These are phyloP conservation scores for Phyllosticta citriasiana DNA, from an alignment of 2,329 filamentous ascomycete species.

Conservation along the genomic window DNA sequence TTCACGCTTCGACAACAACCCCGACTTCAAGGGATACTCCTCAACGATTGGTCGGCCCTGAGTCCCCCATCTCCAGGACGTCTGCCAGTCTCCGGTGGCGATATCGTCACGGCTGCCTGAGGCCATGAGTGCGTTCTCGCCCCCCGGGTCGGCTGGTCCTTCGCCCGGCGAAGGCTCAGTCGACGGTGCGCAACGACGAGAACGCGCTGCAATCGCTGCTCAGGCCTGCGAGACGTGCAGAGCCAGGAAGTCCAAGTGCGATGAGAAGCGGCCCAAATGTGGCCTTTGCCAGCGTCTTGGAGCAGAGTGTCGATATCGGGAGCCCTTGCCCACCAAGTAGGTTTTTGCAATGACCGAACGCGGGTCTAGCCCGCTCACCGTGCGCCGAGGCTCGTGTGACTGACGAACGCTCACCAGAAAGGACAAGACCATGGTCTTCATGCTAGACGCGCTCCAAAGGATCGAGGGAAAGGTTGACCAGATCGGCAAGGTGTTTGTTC, in stretches of 20 bases:
- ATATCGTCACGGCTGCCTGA: neutral
- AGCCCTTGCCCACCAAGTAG: constrained; percentile 12
- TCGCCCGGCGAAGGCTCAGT: neutral
- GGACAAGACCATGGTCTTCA: constrained; percentile 12
- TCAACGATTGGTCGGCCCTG: neutral
- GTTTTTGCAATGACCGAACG: neutral
- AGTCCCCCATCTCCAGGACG: neutral
- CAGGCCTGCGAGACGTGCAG: constrained; percentile 13
- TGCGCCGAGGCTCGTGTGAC: neutral
- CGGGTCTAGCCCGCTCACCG: neutral
- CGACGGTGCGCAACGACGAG: constrained; percentile 5
- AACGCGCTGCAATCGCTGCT: constrained; percentile 12
- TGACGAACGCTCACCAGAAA: constrained; percentile 6
- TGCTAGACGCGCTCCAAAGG: constrained; percentile 7
- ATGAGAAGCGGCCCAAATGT: constrained; percentile 12
- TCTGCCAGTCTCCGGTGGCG: neutral
- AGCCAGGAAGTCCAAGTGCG: constrained; percentile 12
- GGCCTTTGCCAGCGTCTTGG: constrained; percentile 12
- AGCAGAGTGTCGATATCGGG: constrained; percentile 12
- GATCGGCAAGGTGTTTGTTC: constrained; percentile 7
- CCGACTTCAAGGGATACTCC: neutral
- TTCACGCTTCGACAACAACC: neutral
- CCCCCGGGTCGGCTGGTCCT: neutral
- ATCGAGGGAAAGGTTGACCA: constrained; percentile 11
- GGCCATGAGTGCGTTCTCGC: constrained; percentile 7